Evolutionary conservation across 1,139 yeast species (phyloP).

Genomic region (Protomyces gravidus): DNA sequence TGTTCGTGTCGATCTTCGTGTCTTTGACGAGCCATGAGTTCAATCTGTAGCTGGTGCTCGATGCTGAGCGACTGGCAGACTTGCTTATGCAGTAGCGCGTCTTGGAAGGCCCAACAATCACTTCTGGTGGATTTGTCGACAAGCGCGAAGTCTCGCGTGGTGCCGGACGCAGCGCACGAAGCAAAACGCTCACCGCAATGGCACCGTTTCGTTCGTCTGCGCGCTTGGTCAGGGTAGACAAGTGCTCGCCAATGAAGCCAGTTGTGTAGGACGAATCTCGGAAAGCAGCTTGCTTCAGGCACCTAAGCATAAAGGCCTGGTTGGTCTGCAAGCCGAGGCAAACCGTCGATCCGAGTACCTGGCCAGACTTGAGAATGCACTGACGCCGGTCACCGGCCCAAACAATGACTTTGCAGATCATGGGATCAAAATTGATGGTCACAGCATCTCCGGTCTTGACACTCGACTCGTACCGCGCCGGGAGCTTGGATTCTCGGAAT

Average conservation of each 20-base stretch:
- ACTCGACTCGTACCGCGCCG: slow-evolving; percentile 85
- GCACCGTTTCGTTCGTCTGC: background rate
- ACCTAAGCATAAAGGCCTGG: slow-evolving; percentile 30
- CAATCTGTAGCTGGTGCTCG: background rate
- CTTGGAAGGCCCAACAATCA: background rate
- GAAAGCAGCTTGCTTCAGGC: background rate
- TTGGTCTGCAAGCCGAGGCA: slow-evolving; percentile 86
- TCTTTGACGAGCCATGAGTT: background rate
- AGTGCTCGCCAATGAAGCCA: slow-evolving; percentile 4
- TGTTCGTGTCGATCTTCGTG: background rate
- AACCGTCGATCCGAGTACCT: slow-evolving; percentile 79
- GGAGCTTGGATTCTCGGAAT: background rate
- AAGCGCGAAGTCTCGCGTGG: background rate
- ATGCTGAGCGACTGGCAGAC: background rate
- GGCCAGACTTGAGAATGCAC: slow-evolving; percentile 68
- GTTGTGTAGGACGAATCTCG: slow-evolving; percentile 6
- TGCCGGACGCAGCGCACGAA: slow-evolving; percentile 2
- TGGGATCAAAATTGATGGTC: slow-evolving; percentile 93
- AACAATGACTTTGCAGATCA: slow-evolving; percentile 91
- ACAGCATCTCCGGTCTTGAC: slow-evolving; percentile 72
- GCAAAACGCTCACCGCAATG: background rate
- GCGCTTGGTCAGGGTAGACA: background rate
- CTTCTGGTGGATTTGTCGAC: background rate
- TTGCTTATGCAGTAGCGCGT: background rate
- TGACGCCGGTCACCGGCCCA: slow-evolving; percentile 85